phyloP scores from a whole-genome alignment of 2,329 filamentous ascomycete species.

The Sphaceloma murrayae region DNA sequence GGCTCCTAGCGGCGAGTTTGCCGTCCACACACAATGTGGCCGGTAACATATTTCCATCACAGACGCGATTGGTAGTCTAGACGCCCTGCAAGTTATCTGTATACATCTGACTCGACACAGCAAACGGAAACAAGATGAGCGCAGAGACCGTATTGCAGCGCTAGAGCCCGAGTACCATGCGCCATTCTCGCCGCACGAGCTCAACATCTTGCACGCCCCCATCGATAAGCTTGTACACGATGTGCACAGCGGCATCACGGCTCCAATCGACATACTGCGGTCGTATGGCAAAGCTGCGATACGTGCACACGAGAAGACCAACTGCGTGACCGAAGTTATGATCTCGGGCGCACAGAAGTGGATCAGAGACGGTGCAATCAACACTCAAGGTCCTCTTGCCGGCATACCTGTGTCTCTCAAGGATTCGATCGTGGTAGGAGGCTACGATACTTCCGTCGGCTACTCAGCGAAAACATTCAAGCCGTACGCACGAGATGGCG shows the following conservation, averaged over 20 bases:
- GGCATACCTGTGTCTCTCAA: constrained; percentile 83
- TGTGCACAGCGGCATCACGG: constrained; percentile 59
- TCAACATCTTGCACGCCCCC: constrained; percentile 57
- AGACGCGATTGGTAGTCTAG: constrained; percentile 17
- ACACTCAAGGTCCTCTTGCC: constrained; percentile 71
- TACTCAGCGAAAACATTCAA: constrained; percentile 66
- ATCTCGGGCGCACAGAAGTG: constrained; percentile 68
- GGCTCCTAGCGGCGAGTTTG: no score
- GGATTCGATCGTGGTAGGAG: constrained; percentile 63
- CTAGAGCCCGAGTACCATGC: constrained; percentile 57
- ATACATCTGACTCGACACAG: constrained; percentile 38
- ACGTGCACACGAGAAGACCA: constrained; percentile 75
- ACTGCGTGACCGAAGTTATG: constrained; percentile 82
- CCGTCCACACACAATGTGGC: constrained; percentile 16
- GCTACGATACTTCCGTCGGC: constrained; percentile 73
- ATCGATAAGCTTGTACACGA: constrained; percentile 70
- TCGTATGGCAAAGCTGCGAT: constrained; percentile 81
- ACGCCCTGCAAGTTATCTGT: no score
- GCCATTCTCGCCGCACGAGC: constrained; percentile 55
- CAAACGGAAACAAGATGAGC: constrained; percentile 68
- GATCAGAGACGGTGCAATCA: constrained; percentile 48
- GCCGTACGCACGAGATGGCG: constrained; percentile 56
- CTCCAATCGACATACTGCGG: constrained; percentile 64
- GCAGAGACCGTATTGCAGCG: constrained; percentile 56
- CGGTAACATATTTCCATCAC: constrained; percentile 12